Conservation (phyloP, 805 yeast genomes). For the Pichia scutulata region DNA sequence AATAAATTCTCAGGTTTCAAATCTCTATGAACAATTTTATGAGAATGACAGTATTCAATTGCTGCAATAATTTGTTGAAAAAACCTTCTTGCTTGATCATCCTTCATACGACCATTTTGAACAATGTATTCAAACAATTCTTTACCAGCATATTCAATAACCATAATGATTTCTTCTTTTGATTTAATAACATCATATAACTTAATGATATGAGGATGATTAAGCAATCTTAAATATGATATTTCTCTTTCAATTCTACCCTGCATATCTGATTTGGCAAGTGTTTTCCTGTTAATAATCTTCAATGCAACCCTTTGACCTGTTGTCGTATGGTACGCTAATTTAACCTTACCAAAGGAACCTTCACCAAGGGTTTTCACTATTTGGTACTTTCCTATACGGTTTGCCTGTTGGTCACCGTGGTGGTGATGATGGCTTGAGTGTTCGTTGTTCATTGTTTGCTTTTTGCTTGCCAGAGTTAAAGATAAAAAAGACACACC, state of each 20-base stretch:
- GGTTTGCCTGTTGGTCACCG: slow-evolving; percentile 13
- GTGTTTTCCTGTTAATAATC: slow-evolving; percentile 83
- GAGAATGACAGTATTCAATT: slow-evolving; percentile 92
- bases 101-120: slow-evolving; percentile 88
- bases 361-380: slow-evolving; percentile 94
- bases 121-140: slow-evolving; percentile 94
- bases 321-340: slow-evolving; percentile 83
- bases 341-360: slow-evolving; percentile 90
- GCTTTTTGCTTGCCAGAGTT: background rate
- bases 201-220: slow-evolving; percentile 96
- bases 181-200: slow-evolving; percentile 92
- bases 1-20: slow-evolving; percentile 91
- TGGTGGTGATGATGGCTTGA: slow-evolving; percentile 16
- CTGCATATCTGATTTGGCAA: slow-evolving; percentile 95
- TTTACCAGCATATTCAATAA: slow-evolving; percentile 93
- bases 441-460: slow-evolving; percentile 9
- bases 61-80: slow-evolving; percentile 96
- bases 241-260: slow-evolving; percentile 94
- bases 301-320: slow-evolving; percentile 90
- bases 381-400: slow-evolving; percentile 89
- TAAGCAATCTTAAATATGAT: slow-evolving; percentile 72
- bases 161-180: slow-evolving; percentile 94
- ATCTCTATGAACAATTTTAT: slow-evolving; percentile 94
- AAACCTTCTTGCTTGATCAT: slow-evolving; percentile 83
- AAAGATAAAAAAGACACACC: background rate